Evolutionary conservation across 768 basidiomycete genomes (phyloP).

Genomic region (Melanogaster broomeanus): DNA sequence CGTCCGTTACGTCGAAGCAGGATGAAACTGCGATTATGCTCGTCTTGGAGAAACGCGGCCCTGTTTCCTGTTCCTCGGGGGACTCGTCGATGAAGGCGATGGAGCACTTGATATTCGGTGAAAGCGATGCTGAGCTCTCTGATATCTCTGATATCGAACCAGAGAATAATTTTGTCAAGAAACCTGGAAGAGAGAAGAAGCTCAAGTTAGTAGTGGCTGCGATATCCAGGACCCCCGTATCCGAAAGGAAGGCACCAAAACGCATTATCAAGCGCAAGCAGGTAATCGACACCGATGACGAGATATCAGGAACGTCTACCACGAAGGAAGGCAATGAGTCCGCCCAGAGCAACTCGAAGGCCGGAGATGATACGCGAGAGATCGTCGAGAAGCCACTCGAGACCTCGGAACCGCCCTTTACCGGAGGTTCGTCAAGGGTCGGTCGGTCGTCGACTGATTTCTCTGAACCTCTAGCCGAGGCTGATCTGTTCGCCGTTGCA

Average conservation of each 20-base stretch:
- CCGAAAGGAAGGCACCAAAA: neutral
- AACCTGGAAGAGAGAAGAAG: neutral
- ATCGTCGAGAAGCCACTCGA: neutral
- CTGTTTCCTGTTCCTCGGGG: neutral
- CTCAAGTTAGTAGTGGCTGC: neutral
- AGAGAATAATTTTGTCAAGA: neutral
- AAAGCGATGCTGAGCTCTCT: slow-evolving; percentile 28
- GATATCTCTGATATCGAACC: slow-evolving; percentile 35
- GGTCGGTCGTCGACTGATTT: slow-evolving; percentile 17
- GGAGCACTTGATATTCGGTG: slow-evolving; percentile 16
- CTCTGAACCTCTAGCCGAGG: slow-evolving; percentile 1
- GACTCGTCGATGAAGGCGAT: slow-evolving; percentile 9
- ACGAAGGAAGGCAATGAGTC: neutral
- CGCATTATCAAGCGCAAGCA: neutral
- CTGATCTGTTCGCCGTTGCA: neutral
- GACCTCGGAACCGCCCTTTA: neutral
- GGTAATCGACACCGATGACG: slow-evolving; percentile 25
- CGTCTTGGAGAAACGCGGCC: neutral
- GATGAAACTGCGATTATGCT: neutral
- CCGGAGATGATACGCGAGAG: neutral
- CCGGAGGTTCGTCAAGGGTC: slow-evolving; percentile 9
- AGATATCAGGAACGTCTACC: neutral
- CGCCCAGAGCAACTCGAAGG: neutral
- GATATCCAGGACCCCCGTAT: neutral
- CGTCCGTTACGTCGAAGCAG: neutral